Conservation (phyloP, 139 green algal genomes). For the Coelastrella sp. region DNA sequence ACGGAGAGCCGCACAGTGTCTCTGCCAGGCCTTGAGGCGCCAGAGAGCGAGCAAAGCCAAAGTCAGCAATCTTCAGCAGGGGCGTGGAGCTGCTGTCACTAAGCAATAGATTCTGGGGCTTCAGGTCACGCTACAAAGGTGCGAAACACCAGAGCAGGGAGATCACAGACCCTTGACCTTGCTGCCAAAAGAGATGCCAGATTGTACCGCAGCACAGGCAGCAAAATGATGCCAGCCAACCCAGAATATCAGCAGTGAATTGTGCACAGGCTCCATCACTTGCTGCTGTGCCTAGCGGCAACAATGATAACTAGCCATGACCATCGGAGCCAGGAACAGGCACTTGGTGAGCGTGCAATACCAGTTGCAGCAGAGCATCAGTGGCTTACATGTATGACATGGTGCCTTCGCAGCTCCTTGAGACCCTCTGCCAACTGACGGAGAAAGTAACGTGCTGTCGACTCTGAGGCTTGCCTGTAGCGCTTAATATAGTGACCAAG, state of each 20-base stretch:
- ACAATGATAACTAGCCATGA: background rate
- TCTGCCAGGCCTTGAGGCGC: slow-evolving; percentile 93
- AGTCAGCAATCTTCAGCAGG: slow-evolving; percentile 98
- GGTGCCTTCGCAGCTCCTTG: slow-evolving; percentile 80
- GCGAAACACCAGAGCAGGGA: background rate
- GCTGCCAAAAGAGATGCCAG: background rate
- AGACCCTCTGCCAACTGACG: slow-evolving; percentile 90
- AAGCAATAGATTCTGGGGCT: slow-evolving; percentile 97
- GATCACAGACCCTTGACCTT: background rate
- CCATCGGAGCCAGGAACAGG: background rate
- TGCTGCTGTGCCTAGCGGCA: background rate
- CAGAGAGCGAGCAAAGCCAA: slow-evolving; percentile 96
- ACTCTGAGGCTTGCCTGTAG: slow-evolving; percentile 71
- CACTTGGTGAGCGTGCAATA: background rate
- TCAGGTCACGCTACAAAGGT: slow-evolving; percentile 90
- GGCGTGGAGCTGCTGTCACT: slow-evolving; percentile 53
- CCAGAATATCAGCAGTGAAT: too few relatives aligned
- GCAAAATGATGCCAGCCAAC: background rate
- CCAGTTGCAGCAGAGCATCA: background rate
- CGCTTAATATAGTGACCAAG: slow-evolving; percentile 81
- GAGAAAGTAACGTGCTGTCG: slow-evolving; percentile 81
- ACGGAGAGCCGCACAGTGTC: slow-evolving; percentile 95
- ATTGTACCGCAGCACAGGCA: background rate
- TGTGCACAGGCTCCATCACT: too few relatives aligned
- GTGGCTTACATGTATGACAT: slow-evolving; percentile 89